Conservation (phyloP, 2,329 filamentous ascomycete genomes). For the Mollisiaceae sp. region DNA sequence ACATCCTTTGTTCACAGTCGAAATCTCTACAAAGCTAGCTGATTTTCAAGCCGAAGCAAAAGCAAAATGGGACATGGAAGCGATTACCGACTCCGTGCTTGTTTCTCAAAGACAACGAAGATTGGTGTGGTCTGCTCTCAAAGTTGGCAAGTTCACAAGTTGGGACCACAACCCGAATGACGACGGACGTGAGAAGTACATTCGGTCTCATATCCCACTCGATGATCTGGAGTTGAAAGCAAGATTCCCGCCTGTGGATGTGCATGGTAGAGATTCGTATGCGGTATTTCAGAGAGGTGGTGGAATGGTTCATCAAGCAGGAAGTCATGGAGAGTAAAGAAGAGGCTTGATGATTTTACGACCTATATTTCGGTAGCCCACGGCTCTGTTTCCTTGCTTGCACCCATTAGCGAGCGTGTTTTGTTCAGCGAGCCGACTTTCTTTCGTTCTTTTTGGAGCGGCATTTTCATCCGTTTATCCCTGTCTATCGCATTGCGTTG, state of each 20-base stretch:
- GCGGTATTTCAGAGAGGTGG: not conserved
- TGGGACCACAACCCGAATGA: constrained; percentile 86
- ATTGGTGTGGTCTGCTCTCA: constrained; percentile 80
- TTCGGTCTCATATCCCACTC: constrained; percentile 80
- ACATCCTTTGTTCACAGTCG: constrained; percentile 40
- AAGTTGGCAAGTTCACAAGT: constrained; percentile 73
- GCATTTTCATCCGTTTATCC: not conserved
- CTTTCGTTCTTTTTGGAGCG: not conserved
- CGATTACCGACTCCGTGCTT: constrained; percentile 76
- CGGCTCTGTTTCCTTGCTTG: not conserved
- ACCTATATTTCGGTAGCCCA: too few relatives aligned
- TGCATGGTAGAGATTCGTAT: constrained; percentile 31
- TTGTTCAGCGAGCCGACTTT: not conserved
- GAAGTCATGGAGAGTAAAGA: constrained; percentile 27
- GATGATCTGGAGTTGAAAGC: constrained; percentile 81
- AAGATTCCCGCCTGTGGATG: constrained; percentile 70
- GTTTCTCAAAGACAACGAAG: constrained; percentile 78
- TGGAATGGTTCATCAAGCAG: constrained; percentile 27
- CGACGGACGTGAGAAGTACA: constrained; percentile 76
- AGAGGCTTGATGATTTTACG: not conserved
- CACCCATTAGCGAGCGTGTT: constrained; percentile 11
- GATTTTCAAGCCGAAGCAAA: constrained; percentile 77
- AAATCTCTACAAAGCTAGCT: constrained; percentile 49
- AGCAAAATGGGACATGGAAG: constrained; percentile 79
- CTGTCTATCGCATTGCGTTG: not conserved